These are phyloP conservation scores for Vigna unguiculata DNA, from an alignment of 306 rosid species.

Conservation along the genomic window DNA sequence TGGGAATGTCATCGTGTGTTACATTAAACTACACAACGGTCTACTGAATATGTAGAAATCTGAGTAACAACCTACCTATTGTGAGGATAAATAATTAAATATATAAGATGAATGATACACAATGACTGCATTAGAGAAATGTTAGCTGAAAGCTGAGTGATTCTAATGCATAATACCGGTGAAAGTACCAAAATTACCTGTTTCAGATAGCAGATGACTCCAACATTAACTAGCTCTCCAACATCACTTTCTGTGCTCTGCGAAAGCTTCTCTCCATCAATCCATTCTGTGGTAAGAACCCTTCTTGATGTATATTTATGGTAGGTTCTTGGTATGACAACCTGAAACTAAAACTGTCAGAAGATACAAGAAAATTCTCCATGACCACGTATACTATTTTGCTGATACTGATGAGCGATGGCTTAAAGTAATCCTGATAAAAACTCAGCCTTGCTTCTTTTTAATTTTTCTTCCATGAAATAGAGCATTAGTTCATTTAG, in stretches of 20 bases:
- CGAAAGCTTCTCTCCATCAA: slow-evolving; percentile 94
- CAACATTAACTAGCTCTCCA: slow-evolving; percentile 95
- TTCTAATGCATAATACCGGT: slow-evolving; percentile 17
- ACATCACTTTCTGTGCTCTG: slow-evolving; percentile 97
- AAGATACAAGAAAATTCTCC: slow-evolving; percentile 39
- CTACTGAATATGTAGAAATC: neutral
- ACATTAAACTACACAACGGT: slow-evolving; percentile 24
- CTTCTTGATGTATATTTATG: slow-evolving; percentile 86
- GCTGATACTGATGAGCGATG: slow-evolving; percentile 9
- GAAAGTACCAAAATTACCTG: slow-evolving; percentile 66
- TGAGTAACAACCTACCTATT: neutral
- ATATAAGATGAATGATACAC: slow-evolving; percentile 21
- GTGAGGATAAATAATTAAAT: slow-evolving; percentile 5
- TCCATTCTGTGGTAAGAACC: slow-evolving; percentile 94
- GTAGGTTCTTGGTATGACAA: slow-evolving; percentile 91
- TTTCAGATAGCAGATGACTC: slow-evolving; percentile 97
- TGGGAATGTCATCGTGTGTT: slow-evolving; percentile 5
- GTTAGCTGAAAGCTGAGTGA: slow-evolving; percentile 13
- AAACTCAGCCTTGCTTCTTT: slow-evolving; percentile 1
- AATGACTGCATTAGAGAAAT: slow-evolving; percentile 25
- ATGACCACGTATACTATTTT: slow-evolving; percentile 20
- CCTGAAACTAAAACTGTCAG: slow-evolving; percentile 65
- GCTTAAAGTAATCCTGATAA: slow-evolving; percentile 2
- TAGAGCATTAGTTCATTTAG: neutral
- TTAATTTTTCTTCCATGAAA: neutral